Percentiles rank a stretch among this genome's conserved stretches.
Conservation (phyloP, 2,329 filamentous ascomycete species). For the Juglanconis sp. region DNA sequence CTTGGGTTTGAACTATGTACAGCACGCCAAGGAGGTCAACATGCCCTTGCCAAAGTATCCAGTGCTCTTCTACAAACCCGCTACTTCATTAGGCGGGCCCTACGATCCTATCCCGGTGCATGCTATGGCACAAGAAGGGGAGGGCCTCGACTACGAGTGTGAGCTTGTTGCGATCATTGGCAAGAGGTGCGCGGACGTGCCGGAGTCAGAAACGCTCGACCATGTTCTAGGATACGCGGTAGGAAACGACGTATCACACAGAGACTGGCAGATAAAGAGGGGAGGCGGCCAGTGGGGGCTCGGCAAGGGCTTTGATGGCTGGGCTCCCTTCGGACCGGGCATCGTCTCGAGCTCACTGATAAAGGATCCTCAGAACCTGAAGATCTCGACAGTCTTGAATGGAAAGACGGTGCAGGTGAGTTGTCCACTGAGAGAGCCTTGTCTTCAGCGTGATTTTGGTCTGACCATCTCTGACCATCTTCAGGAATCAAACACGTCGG, state of each 20-base stretch:
- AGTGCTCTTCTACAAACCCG: slow-evolving; percentile 71
- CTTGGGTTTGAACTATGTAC: slow-evolving; percentile 68
- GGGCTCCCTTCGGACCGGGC: slow-evolving; percentile 70
- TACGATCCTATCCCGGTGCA: slow-evolving; percentile 65
- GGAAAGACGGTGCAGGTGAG: slow-evolving; percentile 52
- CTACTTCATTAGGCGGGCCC: slow-evolving; percentile 63
- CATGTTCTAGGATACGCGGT: slow-evolving; percentile 73
- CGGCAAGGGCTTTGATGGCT: slow-evolving; percentile 73
- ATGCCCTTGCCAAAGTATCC: slow-evolving; percentile 69
- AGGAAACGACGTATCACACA: slow-evolving; percentile 77
- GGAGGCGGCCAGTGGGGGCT: slow-evolving; percentile 69
- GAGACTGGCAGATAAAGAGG: slow-evolving; percentile 69
- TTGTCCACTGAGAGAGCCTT: not conserved
- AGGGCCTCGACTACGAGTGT: slow-evolving; percentile 76
- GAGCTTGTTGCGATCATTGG: slow-evolving; percentile 74
- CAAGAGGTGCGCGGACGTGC: slow-evolving; percentile 61
- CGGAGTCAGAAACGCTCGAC: slow-evolving; percentile 62
- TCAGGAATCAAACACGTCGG: slow-evolving; percentile 51
- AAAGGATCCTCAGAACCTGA: slow-evolving; percentile 53
- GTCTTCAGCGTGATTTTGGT: slow-evolving; percentile 4
- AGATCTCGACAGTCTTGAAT: slow-evolving; percentile 58
- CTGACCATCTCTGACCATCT: not conserved
- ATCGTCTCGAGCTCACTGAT: slow-evolving; percentile 60
- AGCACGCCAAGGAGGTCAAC: slow-evolving; percentile 67
- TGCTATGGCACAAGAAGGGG: slow-evolving; percentile 59